Conservation (phyloP, 176 grass and related monocot genomes). For the Triticum aestivum region DNA sequence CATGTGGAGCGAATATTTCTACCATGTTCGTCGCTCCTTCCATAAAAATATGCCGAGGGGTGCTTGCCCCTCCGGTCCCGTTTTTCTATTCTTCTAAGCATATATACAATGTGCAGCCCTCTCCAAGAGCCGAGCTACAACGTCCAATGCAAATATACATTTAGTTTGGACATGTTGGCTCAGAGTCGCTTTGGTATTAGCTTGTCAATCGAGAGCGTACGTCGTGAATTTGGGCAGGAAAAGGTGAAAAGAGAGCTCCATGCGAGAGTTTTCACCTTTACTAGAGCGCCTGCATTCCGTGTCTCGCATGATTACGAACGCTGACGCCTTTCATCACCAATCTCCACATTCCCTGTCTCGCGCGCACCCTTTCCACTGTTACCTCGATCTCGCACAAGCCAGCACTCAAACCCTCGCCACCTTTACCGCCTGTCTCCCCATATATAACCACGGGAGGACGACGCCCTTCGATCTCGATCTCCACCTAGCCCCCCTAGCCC, state of each 20-base stretch:
- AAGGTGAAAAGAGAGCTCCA: slow-evolving; percentile 49
- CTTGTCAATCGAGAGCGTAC: slow-evolving; percentile 38
- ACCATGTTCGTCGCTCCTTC: too few relatives aligned
- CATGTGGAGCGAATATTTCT: too few relatives aligned
- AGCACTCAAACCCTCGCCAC: slow-evolving; percentile 40
- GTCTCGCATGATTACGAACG: slow-evolving; percentile 54
- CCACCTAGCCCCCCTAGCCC: slow-evolving; percentile 5
- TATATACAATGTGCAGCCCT: too few relatives aligned
- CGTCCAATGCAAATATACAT: too few relatives aligned
- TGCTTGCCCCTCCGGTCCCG: too few relatives aligned
- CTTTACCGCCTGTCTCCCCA: slow-evolving; percentile 37
- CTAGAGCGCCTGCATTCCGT: slow-evolving; percentile 37
- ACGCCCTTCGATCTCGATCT: not conserved
- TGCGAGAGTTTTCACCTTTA: slow-evolving; percentile 50
- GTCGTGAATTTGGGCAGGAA: slow-evolving; percentile 50
- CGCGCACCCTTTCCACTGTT: slow-evolving; percentile 37
- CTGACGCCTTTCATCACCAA: slow-evolving; percentile 58
- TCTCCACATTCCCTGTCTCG: slow-evolving; percentile 46
- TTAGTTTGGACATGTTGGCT: not conserved
- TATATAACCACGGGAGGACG: slow-evolving; percentile 38
- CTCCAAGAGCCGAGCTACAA: too few relatives aligned
- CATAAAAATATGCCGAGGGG: too few relatives aligned
- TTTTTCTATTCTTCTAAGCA: too few relatives aligned
- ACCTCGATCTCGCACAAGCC: slow-evolving; percentile 37
- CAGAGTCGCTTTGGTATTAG: slow-evolving; percentile 22